Evolutionary conservation across 2,329 filamentous ascomycete species (phyloP).

Genomic region (Exophiala lecanii-corni): DNA sequence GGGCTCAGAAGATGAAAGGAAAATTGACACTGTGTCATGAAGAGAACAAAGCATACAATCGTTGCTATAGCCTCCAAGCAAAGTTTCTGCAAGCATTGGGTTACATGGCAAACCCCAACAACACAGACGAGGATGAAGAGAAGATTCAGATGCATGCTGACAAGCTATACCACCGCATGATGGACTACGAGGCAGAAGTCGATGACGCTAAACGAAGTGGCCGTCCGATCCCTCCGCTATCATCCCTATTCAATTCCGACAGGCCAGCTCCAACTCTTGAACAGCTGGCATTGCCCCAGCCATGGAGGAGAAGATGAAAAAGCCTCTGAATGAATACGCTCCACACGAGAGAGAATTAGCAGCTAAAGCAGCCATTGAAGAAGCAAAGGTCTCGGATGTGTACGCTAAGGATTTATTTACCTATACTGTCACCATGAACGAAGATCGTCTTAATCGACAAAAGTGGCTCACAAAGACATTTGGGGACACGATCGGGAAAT

Average conservation of each 20-base stretch:
- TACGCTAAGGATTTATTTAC: slow-evolving; percentile 25
- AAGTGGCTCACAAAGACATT: slow-evolving; percentile 23
- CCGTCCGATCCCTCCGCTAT: slow-evolving; percentile 39
- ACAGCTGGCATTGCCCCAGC: slow-evolving; percentile 25
- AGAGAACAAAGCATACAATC: slow-evolving; percentile 72
- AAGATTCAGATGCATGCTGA: slow-evolving; percentile 95
- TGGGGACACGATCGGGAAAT: slow-evolving; percentile 26
- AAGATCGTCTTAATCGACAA: slow-evolving; percentile 24
- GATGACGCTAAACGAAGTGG: slow-evolving; percentile 51
- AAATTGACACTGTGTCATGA: slow-evolving; percentile 71
- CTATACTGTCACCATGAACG: slow-evolving; percentile 25
- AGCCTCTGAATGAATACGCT: slow-evolving; percentile 38
- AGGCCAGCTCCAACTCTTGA: slow-evolving; percentile 32
- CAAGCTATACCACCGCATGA: slow-evolving; percentile 79
- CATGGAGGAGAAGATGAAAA: slow-evolving; percentile 26
- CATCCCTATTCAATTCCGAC: slow-evolving; percentile 41
- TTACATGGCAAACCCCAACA: slow-evolving; percentile 59
- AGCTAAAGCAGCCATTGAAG: slow-evolving; percentile 26
- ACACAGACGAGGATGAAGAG: slow-evolving; percentile 68
- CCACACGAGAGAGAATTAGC: slow-evolving; percentile 45
- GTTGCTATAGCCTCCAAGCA: slow-evolving; percentile 84
- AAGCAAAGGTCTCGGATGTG: slow-evolving; percentile 23
- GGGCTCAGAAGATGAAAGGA: slow-evolving; percentile 50
- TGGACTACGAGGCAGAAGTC: slow-evolving; percentile 72
- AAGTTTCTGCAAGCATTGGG: slow-evolving; percentile 88